Conservation (phyloP, 768 basidiomycete species). For the Rhodotorula graminis region DNA sequence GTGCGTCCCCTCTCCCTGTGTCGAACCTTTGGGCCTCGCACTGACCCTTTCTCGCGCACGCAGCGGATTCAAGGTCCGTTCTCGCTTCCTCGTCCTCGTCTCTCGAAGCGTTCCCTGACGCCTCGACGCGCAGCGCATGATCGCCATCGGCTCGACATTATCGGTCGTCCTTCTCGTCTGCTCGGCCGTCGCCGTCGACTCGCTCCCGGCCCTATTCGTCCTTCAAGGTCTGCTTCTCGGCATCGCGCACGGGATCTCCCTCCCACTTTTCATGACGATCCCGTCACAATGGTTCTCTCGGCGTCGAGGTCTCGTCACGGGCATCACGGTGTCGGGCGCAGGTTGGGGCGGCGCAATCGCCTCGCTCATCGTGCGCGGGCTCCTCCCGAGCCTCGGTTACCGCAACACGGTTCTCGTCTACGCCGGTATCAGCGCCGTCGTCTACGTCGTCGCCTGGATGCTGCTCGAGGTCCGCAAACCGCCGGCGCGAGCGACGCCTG, state of each 20-base stretch:
- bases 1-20: neutral
- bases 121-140: conserved; percentile 3
- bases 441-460: conserved; percentile 17
- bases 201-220: conserved; percentile 24
- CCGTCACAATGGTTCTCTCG: conserved; percentile 45
- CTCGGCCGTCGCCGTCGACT: conserved; percentile 10
- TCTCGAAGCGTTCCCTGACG: neutral
- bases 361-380: conserved; percentile 38
- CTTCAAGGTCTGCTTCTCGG: conserved; percentile 25
- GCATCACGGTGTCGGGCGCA: conserved; percentile 43
- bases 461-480: conserved; percentile 16
- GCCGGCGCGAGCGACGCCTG: conserved; percentile 8
- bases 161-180: conserved; percentile 13
- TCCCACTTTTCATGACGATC: conserved; percentile 42
- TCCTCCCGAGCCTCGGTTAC: conserved; percentile 41
- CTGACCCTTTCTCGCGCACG: neutral
- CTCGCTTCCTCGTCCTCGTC: too few relatives aligned
- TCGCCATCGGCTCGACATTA: conserved; percentile 14
- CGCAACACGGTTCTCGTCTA: conserved; percentile 41
- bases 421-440: conserved; percentile 16
- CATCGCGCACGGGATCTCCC: conserved; percentile 16
- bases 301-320: conserved; percentile 42
- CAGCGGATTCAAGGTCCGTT: conserved; percentile 15
- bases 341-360: conserved; percentile 42
- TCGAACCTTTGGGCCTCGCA: too few relatives aligned